Evolutionary conservation across 139 green algal species (phyloP).

Genomic region (Chlorella ohadii): DNA sequence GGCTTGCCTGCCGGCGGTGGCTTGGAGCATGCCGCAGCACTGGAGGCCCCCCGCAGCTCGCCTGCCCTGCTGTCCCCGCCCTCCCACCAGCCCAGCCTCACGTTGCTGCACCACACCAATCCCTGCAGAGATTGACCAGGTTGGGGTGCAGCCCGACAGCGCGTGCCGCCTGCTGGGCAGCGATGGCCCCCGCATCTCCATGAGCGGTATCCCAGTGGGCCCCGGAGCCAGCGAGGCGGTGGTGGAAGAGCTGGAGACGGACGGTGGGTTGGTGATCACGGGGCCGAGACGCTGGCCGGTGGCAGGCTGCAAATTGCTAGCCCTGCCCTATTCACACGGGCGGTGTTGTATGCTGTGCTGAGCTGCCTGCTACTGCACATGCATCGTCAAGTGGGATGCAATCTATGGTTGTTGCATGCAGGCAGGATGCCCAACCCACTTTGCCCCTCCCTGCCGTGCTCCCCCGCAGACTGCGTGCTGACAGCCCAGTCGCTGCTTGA

Average conservation of each 20-base stretch:
- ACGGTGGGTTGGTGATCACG: slow-evolving; percentile 3
- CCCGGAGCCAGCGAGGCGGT: slow-evolving; percentile 37
- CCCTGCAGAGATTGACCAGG: slow-evolving; percentile 38
- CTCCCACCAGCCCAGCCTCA: neutral
- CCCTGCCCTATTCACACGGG: no score
- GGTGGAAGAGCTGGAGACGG: slow-evolving; percentile 39
- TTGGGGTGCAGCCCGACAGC: slow-evolving; percentile 33
- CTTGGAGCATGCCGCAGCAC: no score
- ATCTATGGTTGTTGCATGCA: no score
- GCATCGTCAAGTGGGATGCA: no score
- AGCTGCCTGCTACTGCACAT: no score
- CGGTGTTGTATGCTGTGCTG: no score
- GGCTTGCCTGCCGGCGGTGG: no score
- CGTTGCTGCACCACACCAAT: no score
- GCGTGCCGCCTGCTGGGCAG: slow-evolving; percentile 7
- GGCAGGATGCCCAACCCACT: no score
- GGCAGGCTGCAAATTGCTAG: no score
- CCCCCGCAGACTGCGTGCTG: slow-evolving; percentile 28
- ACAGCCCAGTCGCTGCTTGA: slow-evolving; percentile 26
- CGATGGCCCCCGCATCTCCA: neutral
- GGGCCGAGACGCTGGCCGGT: neutral
- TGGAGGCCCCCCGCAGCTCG: no score
- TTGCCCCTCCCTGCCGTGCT: neutral
- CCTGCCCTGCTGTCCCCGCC: neutral
- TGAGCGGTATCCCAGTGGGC: slow-evolving; percentile 44